Conservation (phyloP, 2,329 filamentous ascomycete genomes). For the Penicillium aurantiogriseum region DNA sequence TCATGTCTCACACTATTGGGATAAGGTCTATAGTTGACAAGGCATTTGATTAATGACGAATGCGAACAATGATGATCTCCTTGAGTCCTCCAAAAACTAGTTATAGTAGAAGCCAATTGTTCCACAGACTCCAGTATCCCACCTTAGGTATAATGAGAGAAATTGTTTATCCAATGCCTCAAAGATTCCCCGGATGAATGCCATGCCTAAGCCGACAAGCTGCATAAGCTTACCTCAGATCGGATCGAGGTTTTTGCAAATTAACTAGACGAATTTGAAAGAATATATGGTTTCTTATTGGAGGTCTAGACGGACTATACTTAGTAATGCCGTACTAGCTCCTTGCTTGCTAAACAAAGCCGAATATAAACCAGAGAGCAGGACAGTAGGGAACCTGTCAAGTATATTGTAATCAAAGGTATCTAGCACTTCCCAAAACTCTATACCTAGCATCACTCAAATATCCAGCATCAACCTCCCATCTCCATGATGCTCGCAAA, state of each 20-base stretch:
- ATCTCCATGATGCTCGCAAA: neutral
- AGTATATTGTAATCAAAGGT: neutral
- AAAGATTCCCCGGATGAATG: neutral
- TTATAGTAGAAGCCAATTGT: too few species aligned
- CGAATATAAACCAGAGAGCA: neutral
- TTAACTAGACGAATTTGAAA: constrained; percentile 2
- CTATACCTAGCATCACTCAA: neutral
- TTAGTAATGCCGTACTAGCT: neutral
- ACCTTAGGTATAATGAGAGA: too few species aligned
- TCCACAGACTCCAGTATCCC: neutral
- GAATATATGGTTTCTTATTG: neutral
- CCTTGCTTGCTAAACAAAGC: neutral
- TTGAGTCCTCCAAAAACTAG: neutral
- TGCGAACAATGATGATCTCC: neutral
- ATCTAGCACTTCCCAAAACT: neutral
- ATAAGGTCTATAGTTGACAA: neutral
- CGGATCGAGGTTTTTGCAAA: neutral
- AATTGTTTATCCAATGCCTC: too few species aligned
- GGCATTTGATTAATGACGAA: too few species aligned
- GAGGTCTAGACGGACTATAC: neutral
- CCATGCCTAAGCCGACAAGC: neutral
- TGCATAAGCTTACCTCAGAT: constrained; percentile 2
- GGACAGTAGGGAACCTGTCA: neutral
- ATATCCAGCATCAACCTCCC: neutral
- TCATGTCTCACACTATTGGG: neutral